Evolutionary conservation across 495 filamentous ascomycete genomes (phyloP).

Genomic region (Penicillium desertorum): DNA sequence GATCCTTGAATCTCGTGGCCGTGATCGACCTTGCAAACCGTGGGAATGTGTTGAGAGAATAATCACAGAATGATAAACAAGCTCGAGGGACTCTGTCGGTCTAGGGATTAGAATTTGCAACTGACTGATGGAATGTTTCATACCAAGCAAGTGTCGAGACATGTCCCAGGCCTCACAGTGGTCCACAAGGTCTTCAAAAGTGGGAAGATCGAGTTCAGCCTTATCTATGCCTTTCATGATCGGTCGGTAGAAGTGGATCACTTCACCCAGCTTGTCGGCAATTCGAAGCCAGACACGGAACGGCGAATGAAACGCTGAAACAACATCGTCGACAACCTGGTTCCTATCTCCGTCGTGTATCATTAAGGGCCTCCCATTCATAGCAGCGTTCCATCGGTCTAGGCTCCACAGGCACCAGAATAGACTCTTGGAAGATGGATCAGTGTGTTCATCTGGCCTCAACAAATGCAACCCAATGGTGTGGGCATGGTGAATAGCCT

Average conservation of each 20-base stretch:
- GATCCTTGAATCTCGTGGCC: slow-evolving; percentile 15
- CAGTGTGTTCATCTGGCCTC: slow-evolving; percentile 20
- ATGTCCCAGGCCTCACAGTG: slow-evolving; percentile 15
- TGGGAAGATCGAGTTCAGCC: slow-evolving; percentile 51
- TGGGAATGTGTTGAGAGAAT: slow-evolving; percentile 24
- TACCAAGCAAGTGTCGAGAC: slow-evolving; percentile 14
- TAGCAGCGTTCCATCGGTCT: slow-evolving; percentile 57
- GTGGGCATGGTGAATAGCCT: slow-evolving; percentile 54
- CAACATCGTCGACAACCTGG: slow-evolving; percentile 24
- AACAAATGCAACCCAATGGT: slow-evolving; percentile 58
- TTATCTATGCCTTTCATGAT: slow-evolving; percentile 24
- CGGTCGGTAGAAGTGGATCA: slow-evolving; percentile 62
- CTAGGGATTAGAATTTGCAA: slow-evolving; percentile 2
- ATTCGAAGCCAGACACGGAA: slow-evolving; percentile 49
- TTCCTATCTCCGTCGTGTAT: slow-evolving; percentile 61
- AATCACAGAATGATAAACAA: slow-evolving; percentile 24
- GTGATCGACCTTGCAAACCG: slow-evolving; percentile 22
- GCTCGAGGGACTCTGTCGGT: slow-evolving; percentile 20
- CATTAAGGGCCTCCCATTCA: slow-evolving; percentile 58
- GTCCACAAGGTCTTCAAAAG: slow-evolving; percentile 57
- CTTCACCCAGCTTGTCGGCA: slow-evolving; percentile 52
- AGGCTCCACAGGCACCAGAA: slow-evolving; percentile 65
- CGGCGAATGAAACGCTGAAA: slow-evolving; percentile 20
- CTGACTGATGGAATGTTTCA: not conserved
- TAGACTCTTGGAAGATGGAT: slow-evolving; percentile 39